Evolutionary conservation across 2,329 filamentous ascomycete species (phyloP), one percentile per base, ranked within the genome.

Genomic region (Pseudocercospora fijiensis): DNA sequence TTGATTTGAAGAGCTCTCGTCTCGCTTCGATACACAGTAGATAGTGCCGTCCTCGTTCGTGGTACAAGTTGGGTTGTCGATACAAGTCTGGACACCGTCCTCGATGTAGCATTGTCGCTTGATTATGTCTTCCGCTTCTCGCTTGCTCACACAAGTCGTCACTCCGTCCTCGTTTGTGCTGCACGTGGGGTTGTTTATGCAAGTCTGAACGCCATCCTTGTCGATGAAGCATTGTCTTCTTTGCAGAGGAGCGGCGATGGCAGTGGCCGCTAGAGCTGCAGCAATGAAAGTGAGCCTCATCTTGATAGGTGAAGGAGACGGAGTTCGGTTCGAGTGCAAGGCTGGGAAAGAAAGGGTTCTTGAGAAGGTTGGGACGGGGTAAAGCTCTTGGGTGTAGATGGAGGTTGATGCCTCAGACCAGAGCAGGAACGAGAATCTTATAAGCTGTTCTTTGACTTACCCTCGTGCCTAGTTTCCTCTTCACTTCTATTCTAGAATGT

Each of bases 161-260:
- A 20, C 47, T 20, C 65, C 67, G 27, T 67, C 63, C 9, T 52
- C 56, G 28, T 62, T 24, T 9, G 58, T 65, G 8, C 53, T 62
- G 61, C 67, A 69, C 7, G 58, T 63, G 41, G 67, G 67, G 27
- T 26, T 52, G 18, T 62, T 45, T 58, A 58, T 65, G 59, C 67
- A 69, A n/a, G 27, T 53, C 47, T 69, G 67, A 1, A 64, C 57
- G 18, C 65, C 61, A 27, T 63, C 33, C 27, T 33, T 10, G 55
- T 65, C 62, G 59, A 66, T 60, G 30, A 45, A 64, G 53, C 67
- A 69, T 63, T 68, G 66, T 65, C 60, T 47, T 45, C 55, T 65
- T 16, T 51, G 27, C 10, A 61, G 37, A 28, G 65, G 63, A 58
- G 63, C 63, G 26, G 61, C 62, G 2, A 62, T 52, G n/a, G 61